These are phyloP conservation scores for Darksidea phi DNA, from an alignment of 495 filamentous ascomycete genomes.

Conservation along the genomic window DNA sequence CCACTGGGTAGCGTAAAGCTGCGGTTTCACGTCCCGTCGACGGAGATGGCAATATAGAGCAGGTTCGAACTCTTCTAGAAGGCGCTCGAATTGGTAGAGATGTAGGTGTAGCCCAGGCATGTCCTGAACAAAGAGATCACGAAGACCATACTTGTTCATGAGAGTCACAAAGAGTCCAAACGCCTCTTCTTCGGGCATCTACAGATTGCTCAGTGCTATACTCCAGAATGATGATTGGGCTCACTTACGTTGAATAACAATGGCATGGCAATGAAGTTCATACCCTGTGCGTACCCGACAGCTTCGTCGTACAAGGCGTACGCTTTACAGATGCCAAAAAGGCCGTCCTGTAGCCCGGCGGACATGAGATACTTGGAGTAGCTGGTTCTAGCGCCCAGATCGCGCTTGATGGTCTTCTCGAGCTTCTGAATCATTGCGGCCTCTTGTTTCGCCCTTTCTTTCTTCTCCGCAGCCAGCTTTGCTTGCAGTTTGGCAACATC, in stretches of 20 bases:
- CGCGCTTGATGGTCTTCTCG: constrained; percentile 85
- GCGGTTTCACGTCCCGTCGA: constrained; percentile 79
- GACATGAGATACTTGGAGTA: constrained; percentile 90
- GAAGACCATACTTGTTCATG: constrained; percentile 94
- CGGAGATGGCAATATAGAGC: constrained; percentile 93
- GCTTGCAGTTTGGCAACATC: constrained; percentile 64
- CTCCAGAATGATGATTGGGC: neutral
- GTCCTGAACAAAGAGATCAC: constrained; percentile 90
- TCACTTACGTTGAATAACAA: constrained; percentile 83
- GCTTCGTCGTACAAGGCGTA: constrained; percentile 93
- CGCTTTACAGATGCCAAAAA: constrained; percentile 95
- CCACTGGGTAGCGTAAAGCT: constrained; percentile 98
- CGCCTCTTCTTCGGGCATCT: constrained; percentile 97
- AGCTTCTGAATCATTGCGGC: constrained; percentile 69
- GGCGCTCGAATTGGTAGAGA: constrained; percentile 90
- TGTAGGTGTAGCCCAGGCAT: constrained; percentile 95
- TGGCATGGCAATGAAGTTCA: constrained; percentile 99
- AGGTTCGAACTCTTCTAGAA: constrained; percentile 92
- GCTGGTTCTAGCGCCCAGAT: constrained; percentile 89
- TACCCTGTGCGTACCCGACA: constrained; percentile 96
- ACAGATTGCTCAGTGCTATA: neutral
- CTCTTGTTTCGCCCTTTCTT: constrained; percentile 75
- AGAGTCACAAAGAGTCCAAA: constrained; percentile 89
- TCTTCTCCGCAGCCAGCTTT: constrained; percentile 61
- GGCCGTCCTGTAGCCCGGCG: constrained; percentile 85